Percentiles rank a stretch among this genome's conserved stretches.
phyloP scores from a whole-genome alignment of 2,329 filamentous ascomycete genomes.

The Dothiorella sarmentorum region DNA sequence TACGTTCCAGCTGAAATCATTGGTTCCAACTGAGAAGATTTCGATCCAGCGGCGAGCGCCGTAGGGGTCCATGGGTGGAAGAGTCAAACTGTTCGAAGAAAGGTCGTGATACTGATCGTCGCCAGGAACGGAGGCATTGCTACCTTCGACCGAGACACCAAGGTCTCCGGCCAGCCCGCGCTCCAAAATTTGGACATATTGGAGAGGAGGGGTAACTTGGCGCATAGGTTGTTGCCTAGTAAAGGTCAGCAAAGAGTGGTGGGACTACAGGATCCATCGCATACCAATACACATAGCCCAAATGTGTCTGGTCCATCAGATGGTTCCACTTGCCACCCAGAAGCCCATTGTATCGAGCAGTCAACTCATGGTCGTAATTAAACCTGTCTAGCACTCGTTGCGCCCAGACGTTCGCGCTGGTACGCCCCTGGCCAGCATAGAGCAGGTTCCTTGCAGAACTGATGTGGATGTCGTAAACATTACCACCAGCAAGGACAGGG shows the following conservation, averaged over 20 bases:
- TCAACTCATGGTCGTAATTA: constrained; percentile 36
- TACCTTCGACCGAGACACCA: constrained; percentile 61
- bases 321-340: constrained; percentile 40
- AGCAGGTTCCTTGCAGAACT: constrained; percentile 36
- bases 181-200: constrained; percentile 57
- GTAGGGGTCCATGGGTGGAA: constrained; percentile 33
- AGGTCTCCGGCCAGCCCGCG: constrained; percentile 60
- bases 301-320: constrained; percentile 39
- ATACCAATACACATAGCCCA: constrained; percentile 41
- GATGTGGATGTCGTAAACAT: constrained; percentile 50
- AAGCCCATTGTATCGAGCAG: constrained; percentile 33
- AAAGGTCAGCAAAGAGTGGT: constrained; percentile 33
- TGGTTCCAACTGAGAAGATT: constrained; percentile 34
- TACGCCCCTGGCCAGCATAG: constrained; percentile 37
- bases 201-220: constrained; percentile 60
- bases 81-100: constrained; percentile 37
- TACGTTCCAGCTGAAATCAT: constrained; percentile 35
- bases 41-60: constrained; percentile 33
- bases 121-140: constrained; percentile 64
- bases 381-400: constrained; percentile 36
- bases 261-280: constrained; percentile 48
- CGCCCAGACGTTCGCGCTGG: constrained; percentile 37
- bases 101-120: constrained; percentile 60
- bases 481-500: constrained; percentile 56
- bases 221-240: constrained; percentile 71